Base-by-base conservation (phyloP, 345 rosid genomes). In the Bruguiera sexangula region DNA sequence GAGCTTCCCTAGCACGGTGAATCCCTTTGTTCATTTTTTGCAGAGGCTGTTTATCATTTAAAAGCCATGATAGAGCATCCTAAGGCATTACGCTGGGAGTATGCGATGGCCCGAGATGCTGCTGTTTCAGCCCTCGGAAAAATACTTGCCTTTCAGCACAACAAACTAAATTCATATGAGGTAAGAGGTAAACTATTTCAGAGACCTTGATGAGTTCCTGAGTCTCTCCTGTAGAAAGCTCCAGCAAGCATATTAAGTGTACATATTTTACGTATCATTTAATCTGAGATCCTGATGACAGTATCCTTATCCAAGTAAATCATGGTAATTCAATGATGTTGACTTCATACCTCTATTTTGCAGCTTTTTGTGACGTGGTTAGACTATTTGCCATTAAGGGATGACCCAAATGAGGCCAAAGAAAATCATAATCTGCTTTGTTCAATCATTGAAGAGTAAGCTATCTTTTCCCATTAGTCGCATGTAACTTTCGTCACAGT, bases 111-210 rank as follows among this genome's bases (percentile, higher is more conserved):
- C 22, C 73, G 60, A 16, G 66, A 69, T 60, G 59, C 55, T 60
- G 73, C 73, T 6, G 50, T 69, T 32, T 50, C 34, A 6, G 60
- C 66, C 30, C 66, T 69, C 21, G 73, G 73, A 61, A 32, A 60
- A 60, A 69, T 69, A 69, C 52, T 4, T 10, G 50, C 48, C 0
- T 69, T 31, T 48, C 66, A 69, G 8, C 5, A 31, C 16, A 58
- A 61, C 15, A 22, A 7, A 43, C 16, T 29, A n/a, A 30, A 69
- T 50, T 58, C 50, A 60, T 30, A 18, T 29, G 22, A 31, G 73
- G 73, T 69, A 50, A 11, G 48, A 39, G 22, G 16, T 43, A 22
- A 7, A 39, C 5, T 27, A 22, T 48, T 37, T 62, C 18, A 11
- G 19, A 22, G 16, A 11, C 61, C 61, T 7, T 5, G 15, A 24